Percentiles rank a stretch among this genome's conserved stretches.
Evolutionary conservation across 495 filamentous ascomycete species (phyloP).

Genomic region (Penicillium angulare): DNA sequence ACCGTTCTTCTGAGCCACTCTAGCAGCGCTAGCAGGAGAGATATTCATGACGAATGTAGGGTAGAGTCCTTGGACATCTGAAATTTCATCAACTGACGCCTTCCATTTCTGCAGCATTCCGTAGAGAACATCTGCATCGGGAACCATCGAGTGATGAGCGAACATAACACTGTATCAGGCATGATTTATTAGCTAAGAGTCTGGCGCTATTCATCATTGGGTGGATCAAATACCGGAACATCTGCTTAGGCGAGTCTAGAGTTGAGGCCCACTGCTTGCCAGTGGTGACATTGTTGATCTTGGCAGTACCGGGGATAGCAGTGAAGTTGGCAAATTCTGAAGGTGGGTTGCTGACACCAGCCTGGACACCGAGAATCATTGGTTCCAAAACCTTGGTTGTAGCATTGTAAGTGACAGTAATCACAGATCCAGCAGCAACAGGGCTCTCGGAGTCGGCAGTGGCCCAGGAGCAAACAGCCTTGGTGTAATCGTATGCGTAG

Average conservation of each 20-base stretch:
- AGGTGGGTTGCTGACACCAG: slow-evolving; percentile 24
- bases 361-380: slow-evolving; percentile 27
- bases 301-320: slow-evolving; percentile 9
- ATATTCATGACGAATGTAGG: slow-evolving; percentile 30
- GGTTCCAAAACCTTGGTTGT: slow-evolving; percentile 14
- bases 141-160: slow-evolving; percentile 22
- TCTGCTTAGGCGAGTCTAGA: slow-evolving; percentile 30
- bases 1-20: slow-evolving; percentile 20
- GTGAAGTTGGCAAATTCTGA: slow-evolving; percentile 29
- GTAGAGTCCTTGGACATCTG: slow-evolving; percentile 28
- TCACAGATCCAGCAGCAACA: slow-evolving; percentile 24
- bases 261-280: slow-evolving; percentile 11
- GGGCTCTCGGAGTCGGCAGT: slow-evolving; percentile 14
- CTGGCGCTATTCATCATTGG: too few relatives aligned
- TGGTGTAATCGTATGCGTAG: slow-evolving; percentile 11
- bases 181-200: too few relatives aligned
- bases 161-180: slow-evolving; percentile 20
- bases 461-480: slow-evolving; percentile 18
- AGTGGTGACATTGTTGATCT: slow-evolving; percentile 25
- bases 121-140: slow-evolving; percentile 21
- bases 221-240: slow-evolving; percentile 21
- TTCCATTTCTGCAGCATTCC: slow-evolving; percentile 31
- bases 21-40: too few relatives aligned
- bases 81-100: slow-evolving; percentile 16
- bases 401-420: slow-evolving; percentile 23